These are phyloP conservation scores for Fusarium ramigenum DNA, from an alignment of 2,329 filamentous ascomycete species.

Conservation along the genomic window DNA sequence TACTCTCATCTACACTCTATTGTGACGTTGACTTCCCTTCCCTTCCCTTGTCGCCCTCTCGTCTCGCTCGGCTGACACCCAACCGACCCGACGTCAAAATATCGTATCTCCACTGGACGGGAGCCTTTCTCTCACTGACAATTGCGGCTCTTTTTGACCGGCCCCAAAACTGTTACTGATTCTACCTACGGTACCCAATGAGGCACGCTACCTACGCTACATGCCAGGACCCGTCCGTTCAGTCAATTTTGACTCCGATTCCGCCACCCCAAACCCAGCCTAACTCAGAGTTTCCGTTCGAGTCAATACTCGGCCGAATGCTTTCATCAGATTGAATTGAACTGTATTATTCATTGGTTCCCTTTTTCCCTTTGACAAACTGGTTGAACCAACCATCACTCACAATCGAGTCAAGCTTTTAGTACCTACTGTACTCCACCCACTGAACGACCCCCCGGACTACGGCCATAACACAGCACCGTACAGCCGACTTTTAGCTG, in stretches of 20 bases:
- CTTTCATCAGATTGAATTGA: slow-evolving; percentile 3
- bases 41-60: slow-evolving; percentile 9
- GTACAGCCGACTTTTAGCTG: slow-evolving; percentile 27
- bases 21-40: background rate
- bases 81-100: background rate
- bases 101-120: slow-evolving; percentile 6
- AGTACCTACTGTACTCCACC: background rate
- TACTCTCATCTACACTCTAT: background rate
- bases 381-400: background rate
- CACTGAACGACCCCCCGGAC: background rate
- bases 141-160: slow-evolving; percentile 34
- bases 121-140: background rate
- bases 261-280: slow-evolving; percentile 20
- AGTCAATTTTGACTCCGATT: slow-evolving; percentile 8
- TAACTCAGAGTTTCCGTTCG: background rate
- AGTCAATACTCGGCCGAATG: slow-evolving; percentile 3
- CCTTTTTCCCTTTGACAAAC: background rate
- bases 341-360: slow-evolving; percentile 1
- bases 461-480: slow-evolving; percentile 11
- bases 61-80: slow-evolving; percentile 22
- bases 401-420: slow-evolving; percentile 16
- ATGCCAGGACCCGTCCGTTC: slow-evolving; percentile 12
- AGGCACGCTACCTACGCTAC: slow-evolving; percentile 10
- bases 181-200: background rate
- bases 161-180: background rate